Evolutionary conservation across 2,329 filamentous ascomycete species (phyloP), one percentile per base, ranked within the genome.

Genomic region (Trichoderma koningiopsis): DNA sequence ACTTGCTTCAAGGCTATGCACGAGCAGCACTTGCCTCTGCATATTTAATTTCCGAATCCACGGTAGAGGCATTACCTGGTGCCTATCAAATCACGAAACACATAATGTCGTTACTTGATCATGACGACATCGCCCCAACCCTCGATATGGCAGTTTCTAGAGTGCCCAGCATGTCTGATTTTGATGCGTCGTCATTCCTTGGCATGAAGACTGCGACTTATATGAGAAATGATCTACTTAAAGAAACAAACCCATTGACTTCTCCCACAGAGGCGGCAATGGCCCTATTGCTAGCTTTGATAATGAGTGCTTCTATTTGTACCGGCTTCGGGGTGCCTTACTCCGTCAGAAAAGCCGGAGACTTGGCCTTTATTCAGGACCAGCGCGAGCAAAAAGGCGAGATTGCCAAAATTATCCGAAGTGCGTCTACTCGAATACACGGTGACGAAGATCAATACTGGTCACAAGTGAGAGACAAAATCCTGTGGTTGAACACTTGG

Each of bases 401-500:
- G 59, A 83, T 89, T 5, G 78, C 83, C 22, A 88, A 86, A 71
- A 81, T 91, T n/a, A 81, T 93, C 64, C 85, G 86, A 70, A 79
- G 81, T 2, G 75, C 90, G 27, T 77, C 81, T 61, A 80, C 79
- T 59, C 83, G 83, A 67, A 82, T 83, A 14, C 81, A 85, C 2
- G 88, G 85, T 70, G 85, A 84, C 43, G 88, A 92, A 65, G 89
- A 92, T 70, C 83, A 83, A 40, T 88, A 87, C 71, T 92, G 90
- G 90, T 80, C 84, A 31, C 83, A 81, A 65, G 84, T 87, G 14
- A 85, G 91, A 69, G 85, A 86, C 53, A 88, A 90, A 73, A 78
- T 94, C 10, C 76, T 93, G 4, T 95, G 92, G 92, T 82, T 95
- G 35, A 88, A 89, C 75, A 86, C 86, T 74, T 94, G 92, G 92